Conservation (phyloP, 1,284 basidiomycete species). For the Trametes hirsuta region DNA sequence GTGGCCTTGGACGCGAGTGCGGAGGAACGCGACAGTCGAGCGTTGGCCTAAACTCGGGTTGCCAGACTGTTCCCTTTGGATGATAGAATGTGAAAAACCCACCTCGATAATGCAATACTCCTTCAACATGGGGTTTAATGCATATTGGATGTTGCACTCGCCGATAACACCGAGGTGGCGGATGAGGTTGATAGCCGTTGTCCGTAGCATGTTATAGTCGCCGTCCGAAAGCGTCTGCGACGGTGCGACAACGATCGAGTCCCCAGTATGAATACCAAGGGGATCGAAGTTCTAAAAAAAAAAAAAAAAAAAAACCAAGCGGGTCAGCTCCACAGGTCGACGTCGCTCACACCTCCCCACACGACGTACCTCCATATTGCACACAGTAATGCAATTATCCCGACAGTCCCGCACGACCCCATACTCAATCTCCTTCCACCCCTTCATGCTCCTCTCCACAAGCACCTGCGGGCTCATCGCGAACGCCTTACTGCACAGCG, state of each 20-base stretch:
- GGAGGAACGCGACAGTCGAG: constrained; percentile 98
- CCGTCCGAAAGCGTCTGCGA: constrained; percentile 97
- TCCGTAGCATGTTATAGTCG: constrained; percentile 99
- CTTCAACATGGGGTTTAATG: constrained; percentile 91
- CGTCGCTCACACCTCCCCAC: not conserved
- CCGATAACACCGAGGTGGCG: constrained; percentile 97
- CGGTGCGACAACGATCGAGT: constrained; percentile 98
- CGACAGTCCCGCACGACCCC: constrained; percentile 98
- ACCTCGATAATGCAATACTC: constrained; percentile 99
- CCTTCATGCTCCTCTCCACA: constrained; percentile 99
- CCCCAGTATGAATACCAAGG: constrained; percentile 97
- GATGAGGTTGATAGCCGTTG: constrained; percentile 97
- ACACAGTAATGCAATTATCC: constrained; percentile 98
- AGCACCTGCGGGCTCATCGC: constrained; percentile 97
- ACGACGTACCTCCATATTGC: constrained; percentile 94
- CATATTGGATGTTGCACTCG: constrained; percentile 99
- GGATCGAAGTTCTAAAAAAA: constrained; percentile 91
- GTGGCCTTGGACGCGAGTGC: constrained; percentile 98
- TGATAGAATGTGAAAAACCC: constrained; percentile 17
- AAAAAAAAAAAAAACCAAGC: no score
- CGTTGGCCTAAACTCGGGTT: constrained; percentile 74
- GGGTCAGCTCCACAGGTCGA: not conserved
- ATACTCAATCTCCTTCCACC: constrained; percentile 99
- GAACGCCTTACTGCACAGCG: constrained; percentile 92
- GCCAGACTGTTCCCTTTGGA: not conserved